Base-by-base conservation (phyloP, 345 rosid species). In the Turnera subulata region DNA sequence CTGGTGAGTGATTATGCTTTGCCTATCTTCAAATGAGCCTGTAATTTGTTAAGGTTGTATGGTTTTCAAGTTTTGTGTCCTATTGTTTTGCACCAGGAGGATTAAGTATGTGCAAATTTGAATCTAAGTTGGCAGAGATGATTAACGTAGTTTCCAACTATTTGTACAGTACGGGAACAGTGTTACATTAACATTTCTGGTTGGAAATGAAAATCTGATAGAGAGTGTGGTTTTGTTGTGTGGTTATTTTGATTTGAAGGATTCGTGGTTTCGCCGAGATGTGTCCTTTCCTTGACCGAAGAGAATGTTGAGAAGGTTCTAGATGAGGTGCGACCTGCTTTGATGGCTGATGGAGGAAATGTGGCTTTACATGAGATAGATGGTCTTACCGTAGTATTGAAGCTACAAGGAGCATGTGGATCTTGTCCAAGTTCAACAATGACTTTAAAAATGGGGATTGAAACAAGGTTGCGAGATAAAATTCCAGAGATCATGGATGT, bases 321-420 rank as follows among this genome's bases (percentile, higher is more conserved):
- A 52, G 96, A 86, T 35, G 86, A 86, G 77, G 95, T 92, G 15
- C 59, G 97, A 42, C 98, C 98, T 5, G 63, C 88, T 21, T 62
- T 92, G 66, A 92, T 89, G 98, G 95, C 88, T 7, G 98, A 92
- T 58, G 98, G 98, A 46, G 97, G 97, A 16, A 92, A 92, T 56
- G 98, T 92, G 23, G 95, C 92, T 50, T 67, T 92, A 44, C 97
- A 86, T 14, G 98, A 92, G 73, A 89, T 92, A 67, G 97, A 92
- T 62, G 97, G 98, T 24, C 91, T 86, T 50, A 83, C 86, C n/a
- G 98, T 92, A 23, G 89, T 89, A 24, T 44, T 92, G 33, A 92
- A 84, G 79, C 80, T 92, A 20, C 91, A 89, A 70, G 97, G 98
- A 62, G 98, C 98, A 15, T 89, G 98, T 56, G 98, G 98, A 6